Conservation (phyloP, 371 early-diverging fungal genomes). For the Gilbertella persicaria region DNA sequence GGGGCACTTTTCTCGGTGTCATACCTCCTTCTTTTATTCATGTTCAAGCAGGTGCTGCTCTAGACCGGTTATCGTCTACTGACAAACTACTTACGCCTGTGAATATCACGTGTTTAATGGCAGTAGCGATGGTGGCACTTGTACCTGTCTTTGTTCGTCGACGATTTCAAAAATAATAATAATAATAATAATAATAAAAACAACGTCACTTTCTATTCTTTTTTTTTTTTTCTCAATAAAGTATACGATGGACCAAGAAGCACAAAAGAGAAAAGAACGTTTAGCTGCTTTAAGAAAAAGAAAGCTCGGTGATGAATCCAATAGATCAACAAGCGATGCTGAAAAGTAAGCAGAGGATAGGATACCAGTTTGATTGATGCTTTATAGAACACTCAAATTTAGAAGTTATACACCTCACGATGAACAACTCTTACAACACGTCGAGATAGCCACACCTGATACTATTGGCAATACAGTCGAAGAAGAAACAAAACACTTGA, state of each 20-base stretch:
- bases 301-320: conserved; percentile 31
- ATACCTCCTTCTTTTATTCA: conserved; percentile 67
- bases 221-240: not conserved
- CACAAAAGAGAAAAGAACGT: conserved; percentile 70
- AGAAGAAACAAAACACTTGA: conserved; percentile 57
- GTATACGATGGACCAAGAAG: conserved; percentile 62
- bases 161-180: too few species aligned
- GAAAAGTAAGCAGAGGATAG: conserved; percentile 21
- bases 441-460: conserved; percentile 47
- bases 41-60: conserved; percentile 64
- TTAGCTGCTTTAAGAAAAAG: conserved; percentile 66
- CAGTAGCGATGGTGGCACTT: conserved; percentile 45
- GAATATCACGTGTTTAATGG: conserved; percentile 44
- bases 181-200: too few species aligned
- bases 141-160: conserved; percentile 47
- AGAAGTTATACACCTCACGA: conserved; percentile 65
- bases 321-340: conserved; percentile 17
- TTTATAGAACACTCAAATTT: conserved; percentile 42
- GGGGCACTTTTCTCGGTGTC: conserved; percentile 63
- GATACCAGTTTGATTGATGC: not conserved
- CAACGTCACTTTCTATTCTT: too few species aligned
- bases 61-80: conserved; percentile 59
- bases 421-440: conserved; percentile 47
- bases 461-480: conserved; percentile 59
- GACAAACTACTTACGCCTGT: conserved; percentile 49